Percentiles rank a stretch among this genome's conserved stretches.
phyloP scores from a whole-genome alignment of 2,329 filamentous ascomycete species.

The Sarocladium strictum region DNA sequence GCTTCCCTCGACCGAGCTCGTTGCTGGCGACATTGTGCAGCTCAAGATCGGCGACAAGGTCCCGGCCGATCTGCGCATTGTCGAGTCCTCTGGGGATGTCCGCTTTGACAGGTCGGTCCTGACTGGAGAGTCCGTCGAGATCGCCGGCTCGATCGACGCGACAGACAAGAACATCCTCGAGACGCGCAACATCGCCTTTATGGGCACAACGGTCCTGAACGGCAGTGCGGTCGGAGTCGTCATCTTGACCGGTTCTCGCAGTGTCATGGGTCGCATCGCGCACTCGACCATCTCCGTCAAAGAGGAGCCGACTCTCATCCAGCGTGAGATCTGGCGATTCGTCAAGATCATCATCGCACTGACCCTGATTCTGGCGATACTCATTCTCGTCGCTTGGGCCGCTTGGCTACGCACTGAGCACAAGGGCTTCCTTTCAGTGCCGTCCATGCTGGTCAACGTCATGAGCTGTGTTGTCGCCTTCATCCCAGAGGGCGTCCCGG shows the following conservation, averaged over 20 bases:
- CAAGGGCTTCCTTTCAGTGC: conserved; percentile 31
- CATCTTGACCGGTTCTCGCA: conserved; percentile 31
- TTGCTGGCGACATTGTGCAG: conserved; percentile 40
- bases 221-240: conserved; percentile 33
- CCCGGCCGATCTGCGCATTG: conserved; percentile 39
- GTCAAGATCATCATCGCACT: conserved; percentile 34
- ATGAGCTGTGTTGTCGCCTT: conserved; percentile 37
- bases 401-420: conserved; percentile 34
- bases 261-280: conserved; percentile 36
- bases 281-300: conserved; percentile 29
- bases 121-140: conserved; percentile 35
- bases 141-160: conserved; percentile 32
- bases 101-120: conserved; percentile 36
- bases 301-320: conserved; percentile 33
- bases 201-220: conserved; percentile 36
- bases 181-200: conserved; percentile 36
- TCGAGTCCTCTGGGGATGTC: conserved; percentile 34
- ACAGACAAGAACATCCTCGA: conserved; percentile 36
- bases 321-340: conserved; percentile 36
- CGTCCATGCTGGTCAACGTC: conserved; percentile 38
- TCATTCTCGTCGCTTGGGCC: conserved; percentile 40
- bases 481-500: conserved; percentile 34
- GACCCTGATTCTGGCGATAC: conserved; percentile 30
- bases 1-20: conserved; percentile 35
- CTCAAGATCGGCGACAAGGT: conserved; percentile 42